Evolutionary conservation across 345 rosid genomes (phyloP).

Genomic region (Populus pruinosa): DNA sequence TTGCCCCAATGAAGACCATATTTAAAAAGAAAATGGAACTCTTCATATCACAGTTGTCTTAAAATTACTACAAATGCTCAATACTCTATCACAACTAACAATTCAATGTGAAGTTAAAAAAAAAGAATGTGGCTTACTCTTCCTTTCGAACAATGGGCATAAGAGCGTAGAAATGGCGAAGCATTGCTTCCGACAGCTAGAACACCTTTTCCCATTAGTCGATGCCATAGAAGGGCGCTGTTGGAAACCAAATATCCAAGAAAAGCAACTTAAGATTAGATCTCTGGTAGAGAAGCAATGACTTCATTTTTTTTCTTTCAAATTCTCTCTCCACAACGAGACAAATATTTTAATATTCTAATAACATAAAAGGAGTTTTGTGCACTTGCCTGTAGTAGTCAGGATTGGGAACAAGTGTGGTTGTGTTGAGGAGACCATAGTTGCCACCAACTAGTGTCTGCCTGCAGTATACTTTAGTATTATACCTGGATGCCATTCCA

Average conservation of each 20-base stretch:
- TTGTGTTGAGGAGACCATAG: slow-evolving; percentile 75
- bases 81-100: not conserved
- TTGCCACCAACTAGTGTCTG: slow-evolving; percentile 90
- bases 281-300: not conserved
- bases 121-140: slow-evolving; percentile 50
- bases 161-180: slow-evolving; percentile 61
- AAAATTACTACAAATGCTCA: not conserved
- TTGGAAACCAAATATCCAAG: slow-evolving; percentile 20
- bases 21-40: not conserved
- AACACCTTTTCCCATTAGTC: slow-evolving; percentile 85
- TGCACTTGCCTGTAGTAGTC: slow-evolving; percentile 87
- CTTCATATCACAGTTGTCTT: not conserved
- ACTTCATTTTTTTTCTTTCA: not conserved
- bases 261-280: slow-evolving; percentile 16
- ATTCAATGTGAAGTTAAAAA: not conserved
- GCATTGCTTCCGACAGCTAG: slow-evolving; percentile 47
- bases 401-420: slow-evolving; percentile 71
- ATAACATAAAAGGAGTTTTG: not conserved
- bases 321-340: not conserved
- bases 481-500: slow-evolving; percentile 85
- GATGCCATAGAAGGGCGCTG: slow-evolving; percentile 96
- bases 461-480: slow-evolving; percentile 96
- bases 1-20: not conserved
- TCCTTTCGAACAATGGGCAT: slow-evolving; percentile 93
- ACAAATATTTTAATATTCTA: not conserved